Percentiles rank a stretch among this genome's conserved stretches.
These are phyloP conservation scores for Trichophyton simii DNA, from an alignment of 2,329 filamentous ascomycete species.

Conservation along the genomic window DNA sequence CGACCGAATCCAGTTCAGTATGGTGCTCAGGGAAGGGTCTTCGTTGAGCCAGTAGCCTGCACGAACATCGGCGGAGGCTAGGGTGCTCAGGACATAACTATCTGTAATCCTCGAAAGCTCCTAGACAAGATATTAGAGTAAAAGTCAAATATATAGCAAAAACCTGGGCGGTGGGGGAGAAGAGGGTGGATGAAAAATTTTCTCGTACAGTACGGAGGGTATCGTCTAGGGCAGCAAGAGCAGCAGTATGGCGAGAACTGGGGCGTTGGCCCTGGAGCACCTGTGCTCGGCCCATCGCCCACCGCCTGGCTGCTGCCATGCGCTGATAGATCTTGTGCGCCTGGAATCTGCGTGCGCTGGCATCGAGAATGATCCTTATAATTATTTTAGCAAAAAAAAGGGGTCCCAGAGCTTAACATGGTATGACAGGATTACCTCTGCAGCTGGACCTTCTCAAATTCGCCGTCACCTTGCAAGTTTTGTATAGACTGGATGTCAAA, in stretches of 20 bases:
- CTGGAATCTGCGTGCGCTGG: slow-evolving; percentile 47
- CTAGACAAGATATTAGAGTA: slow-evolving; percentile 23
- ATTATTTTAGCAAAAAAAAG: not conserved
- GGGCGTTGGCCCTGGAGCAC: slow-evolving; percentile 41
- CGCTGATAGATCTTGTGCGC: slow-evolving; percentile 50
- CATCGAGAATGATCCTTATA: slow-evolving; percentile 47
- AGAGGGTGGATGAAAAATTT: slow-evolving; percentile 7
- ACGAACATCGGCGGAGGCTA: slow-evolving; percentile 42
- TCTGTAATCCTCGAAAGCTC: slow-evolving; percentile 48
- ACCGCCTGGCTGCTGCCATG: slow-evolving; percentile 45
- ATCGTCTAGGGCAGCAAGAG: slow-evolving; percentile 38
- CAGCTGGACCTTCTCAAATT: slow-evolving; percentile 45
- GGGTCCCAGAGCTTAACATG: not conserved
- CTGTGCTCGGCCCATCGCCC: slow-evolving; percentile 43
- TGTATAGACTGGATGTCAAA: slow-evolving; percentile 36
- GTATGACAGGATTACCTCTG: slow-evolving; percentile 35
- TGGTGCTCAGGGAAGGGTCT: slow-evolving; percentile 44
- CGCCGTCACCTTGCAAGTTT: slow-evolving; percentile 35
- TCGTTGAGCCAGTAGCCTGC: slow-evolving; percentile 51
- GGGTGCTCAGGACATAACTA: slow-evolving; percentile 42
- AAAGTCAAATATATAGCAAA: slow-evolving; percentile 1
- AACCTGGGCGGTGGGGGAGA: not conserved
- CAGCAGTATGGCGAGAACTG: slow-evolving; percentile 34
- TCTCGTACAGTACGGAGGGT: slow-evolving; percentile 37
- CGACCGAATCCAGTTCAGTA: slow-evolving; percentile 34